A percentile compares a stretch with the other conserved stretches of the same genome.
phyloP scores from a whole-genome alignment of 352 stramenopile genomes.

The Phytophthora fragariaefolia region DNA sequence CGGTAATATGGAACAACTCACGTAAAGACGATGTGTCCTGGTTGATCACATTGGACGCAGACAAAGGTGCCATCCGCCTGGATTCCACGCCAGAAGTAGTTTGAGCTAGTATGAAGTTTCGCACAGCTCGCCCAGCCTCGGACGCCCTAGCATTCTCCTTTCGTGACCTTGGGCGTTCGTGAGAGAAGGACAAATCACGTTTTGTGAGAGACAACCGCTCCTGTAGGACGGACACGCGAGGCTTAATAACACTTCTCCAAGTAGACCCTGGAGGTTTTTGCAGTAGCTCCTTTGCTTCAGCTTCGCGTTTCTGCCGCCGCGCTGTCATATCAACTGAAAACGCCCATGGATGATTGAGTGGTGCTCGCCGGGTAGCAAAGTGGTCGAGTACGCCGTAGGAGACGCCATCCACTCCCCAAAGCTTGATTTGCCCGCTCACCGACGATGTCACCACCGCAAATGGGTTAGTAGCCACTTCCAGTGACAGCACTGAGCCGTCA shows the following conservation, averaged over 20 bases:
- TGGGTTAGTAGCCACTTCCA: conserved; percentile 48
- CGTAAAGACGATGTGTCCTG: conserved; percentile 34
- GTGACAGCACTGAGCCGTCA: conserved; percentile 38
- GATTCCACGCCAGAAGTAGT: conserved; percentile 18
- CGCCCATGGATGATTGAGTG: conserved; percentile 52
- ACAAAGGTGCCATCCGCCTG: conserved; percentile 11
- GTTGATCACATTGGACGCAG: conserved; percentile 27
- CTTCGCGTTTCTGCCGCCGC: conserved; percentile 43
- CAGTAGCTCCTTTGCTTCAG: conserved; percentile 52
- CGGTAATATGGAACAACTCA: conserved; percentile 7
- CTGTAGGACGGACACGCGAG: conserved; percentile 56
- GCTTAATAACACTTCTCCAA: conserved; percentile 32
- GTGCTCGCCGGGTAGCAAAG: conserved; percentile 64
- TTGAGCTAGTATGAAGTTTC: conserved; percentile 55
- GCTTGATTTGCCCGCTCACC: conserved; percentile 59
- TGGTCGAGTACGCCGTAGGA: conserved; percentile 63
- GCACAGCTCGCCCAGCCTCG: conserved; percentile 48
- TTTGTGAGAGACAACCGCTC: conserved; percentile 54
- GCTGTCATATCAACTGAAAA: conserved; percentile 65
- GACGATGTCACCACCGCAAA: conserved; percentile 58
- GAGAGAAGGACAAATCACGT: conserved; percentile 29
- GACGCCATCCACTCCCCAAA: conserved; percentile 57
- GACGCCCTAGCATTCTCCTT: conserved; percentile 33
- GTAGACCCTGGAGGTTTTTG: conserved; percentile 28
- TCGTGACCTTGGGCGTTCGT: conserved; percentile 15